Evolutionary conservation across 2,329 filamentous ascomycete species (phyloP).

Genomic region (Nothophoma quercina): DNA sequence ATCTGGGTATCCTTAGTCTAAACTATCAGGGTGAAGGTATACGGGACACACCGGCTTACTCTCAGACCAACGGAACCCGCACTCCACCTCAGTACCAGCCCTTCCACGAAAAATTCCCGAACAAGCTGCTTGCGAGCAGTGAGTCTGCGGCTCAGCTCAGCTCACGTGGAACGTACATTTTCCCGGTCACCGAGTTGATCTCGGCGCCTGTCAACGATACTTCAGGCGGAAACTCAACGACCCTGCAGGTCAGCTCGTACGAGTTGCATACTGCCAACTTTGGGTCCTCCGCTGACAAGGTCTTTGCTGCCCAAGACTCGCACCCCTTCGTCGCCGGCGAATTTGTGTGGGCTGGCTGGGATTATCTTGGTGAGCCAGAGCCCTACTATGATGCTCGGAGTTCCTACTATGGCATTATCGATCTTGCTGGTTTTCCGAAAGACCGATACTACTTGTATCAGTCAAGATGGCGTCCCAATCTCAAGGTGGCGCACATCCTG

Average conservation of each 20-base stretch:
- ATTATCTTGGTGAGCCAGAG: conserved; percentile 53
- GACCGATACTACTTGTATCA: conserved; percentile 65
- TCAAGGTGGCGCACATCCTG: conserved; percentile 60
- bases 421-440: conserved; percentile 65
- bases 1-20: conserved; percentile 57
- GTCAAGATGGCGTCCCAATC: conserved; percentile 59
- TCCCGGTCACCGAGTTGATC: conserved; percentile 55
- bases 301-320: conserved; percentile 58
- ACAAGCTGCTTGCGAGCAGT: conserved; percentile 50
- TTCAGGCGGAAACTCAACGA: conserved; percentile 46
- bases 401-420: conserved; percentile 65
- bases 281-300: conserved; percentile 60
- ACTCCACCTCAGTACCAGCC: conserved; percentile 51
- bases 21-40: conserved; percentile 64
- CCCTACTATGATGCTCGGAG: conserved; percentile 59
- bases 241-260: conserved; percentile 56
- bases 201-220: conserved; percentile 48
- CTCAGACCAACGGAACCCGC: conserved; percentile 37
- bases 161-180: conserved; percentile 61
- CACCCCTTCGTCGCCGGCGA: conserved; percentile 61
- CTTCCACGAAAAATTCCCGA: conserved; percentile 55
- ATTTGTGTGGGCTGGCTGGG: conserved; percentile 58
- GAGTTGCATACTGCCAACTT: conserved; percentile 58
- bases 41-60: conserved; percentile 37
- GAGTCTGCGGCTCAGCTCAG: conserved; percentile 52